These are phyloP conservation scores for Ceratopteris richardii DNA, from an alignment of 75 land plant genomes.

Conservation along the genomic window DNA sequence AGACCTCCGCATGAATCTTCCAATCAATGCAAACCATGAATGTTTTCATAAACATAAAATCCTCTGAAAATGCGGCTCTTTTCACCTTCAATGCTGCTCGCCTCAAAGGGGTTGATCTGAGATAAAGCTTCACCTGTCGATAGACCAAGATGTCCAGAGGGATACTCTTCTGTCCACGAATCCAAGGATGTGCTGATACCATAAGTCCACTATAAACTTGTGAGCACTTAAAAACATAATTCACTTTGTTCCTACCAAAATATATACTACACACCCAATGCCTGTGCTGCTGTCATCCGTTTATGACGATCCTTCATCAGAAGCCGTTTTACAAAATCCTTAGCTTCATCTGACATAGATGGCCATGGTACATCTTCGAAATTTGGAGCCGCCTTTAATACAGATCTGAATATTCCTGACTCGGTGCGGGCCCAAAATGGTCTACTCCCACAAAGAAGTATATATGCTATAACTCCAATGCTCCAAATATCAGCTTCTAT, in stretches of 20 bases:
- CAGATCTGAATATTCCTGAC: constrained; percentile 74
- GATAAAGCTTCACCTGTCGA: constrained; percentile 65
- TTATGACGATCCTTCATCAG: constrained; percentile 43
- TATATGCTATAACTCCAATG: constrained; percentile 89
- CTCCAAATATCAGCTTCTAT: constrained; percentile 97
- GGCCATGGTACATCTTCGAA: constrained; percentile 66
- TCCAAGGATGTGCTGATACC: constrained; percentile 89
- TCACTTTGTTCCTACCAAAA: neutral
- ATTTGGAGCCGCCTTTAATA: constrained; percentile 52
- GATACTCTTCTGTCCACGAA: constrained; percentile 44
- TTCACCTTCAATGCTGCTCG: constrained; percentile 80
- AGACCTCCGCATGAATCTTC: no score
- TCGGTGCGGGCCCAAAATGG: constrained; percentile 98
- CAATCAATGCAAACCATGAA: no score
- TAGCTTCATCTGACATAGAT: constrained; percentile 45
- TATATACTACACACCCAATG: constrained; percentile 24
- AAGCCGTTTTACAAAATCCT: constrained; percentile 63
- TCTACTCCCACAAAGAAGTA: constrained; percentile 85
- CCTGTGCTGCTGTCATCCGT: constrained; percentile 62
- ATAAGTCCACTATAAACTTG: neutral
- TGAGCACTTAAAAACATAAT: neutral
- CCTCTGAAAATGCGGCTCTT: no score
- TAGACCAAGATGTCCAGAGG: constrained; percentile 82
- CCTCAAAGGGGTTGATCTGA: constrained; percentile 72
- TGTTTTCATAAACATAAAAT: no score